These are phyloP conservation scores for Colletotrichum graminicola DNA, from an alignment of 2,329 filamentous ascomycete species.

Conservation along the genomic window DNA sequence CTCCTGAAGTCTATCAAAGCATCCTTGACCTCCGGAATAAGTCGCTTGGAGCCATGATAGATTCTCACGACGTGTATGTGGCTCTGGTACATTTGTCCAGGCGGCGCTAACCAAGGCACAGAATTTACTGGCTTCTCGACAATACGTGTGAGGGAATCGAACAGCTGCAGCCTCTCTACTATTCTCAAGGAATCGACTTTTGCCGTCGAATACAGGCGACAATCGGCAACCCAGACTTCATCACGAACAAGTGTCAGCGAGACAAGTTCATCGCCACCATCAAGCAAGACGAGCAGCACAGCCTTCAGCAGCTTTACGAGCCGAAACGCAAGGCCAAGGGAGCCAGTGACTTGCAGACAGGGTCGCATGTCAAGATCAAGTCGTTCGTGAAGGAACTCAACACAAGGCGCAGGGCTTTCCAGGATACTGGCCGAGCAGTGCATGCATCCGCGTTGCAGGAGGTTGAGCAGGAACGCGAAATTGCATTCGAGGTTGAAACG, in stretches of 20 bases:
- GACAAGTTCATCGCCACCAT: constrained; percentile 55
- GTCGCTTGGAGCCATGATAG: constrained; percentile 44
- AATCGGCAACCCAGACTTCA: constrained; percentile 56
- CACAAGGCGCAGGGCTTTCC: constrained; percentile 47
- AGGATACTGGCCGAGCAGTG: constrained; percentile 56
- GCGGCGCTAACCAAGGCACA: constrained; percentile 7
- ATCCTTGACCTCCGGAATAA: constrained; percentile 63
- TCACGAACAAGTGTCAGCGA: constrained; percentile 52
- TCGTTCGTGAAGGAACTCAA: constrained; percentile 51
- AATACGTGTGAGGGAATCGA: constrained; percentile 72
- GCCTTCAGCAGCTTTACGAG: constrained; percentile 69
- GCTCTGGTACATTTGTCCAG: neutral
- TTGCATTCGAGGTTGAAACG: constrained; percentile 69
- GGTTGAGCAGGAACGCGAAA: constrained; percentile 69
- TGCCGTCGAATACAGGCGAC: constrained; percentile 66
- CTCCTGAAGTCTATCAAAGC: constrained; percentile 72
- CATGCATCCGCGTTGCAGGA: constrained; percentile 69
- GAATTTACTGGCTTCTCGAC: constrained; percentile 68
- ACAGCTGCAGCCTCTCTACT: constrained; percentile 69
- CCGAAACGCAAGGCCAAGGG: constrained; percentile 41
- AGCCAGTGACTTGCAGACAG: constrained; percentile 43
- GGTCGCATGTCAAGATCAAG: constrained; percentile 42
- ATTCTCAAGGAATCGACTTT: constrained; percentile 71
- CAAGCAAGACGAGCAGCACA: constrained; percentile 66
- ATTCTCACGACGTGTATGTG: constrained; percentile 62